Evolutionary conservation across 2,329 filamentous ascomycete genomes (phyloP), one percentile per base, ranked within the genome.

Genomic region (Calonectria hongkongensis): DNA sequence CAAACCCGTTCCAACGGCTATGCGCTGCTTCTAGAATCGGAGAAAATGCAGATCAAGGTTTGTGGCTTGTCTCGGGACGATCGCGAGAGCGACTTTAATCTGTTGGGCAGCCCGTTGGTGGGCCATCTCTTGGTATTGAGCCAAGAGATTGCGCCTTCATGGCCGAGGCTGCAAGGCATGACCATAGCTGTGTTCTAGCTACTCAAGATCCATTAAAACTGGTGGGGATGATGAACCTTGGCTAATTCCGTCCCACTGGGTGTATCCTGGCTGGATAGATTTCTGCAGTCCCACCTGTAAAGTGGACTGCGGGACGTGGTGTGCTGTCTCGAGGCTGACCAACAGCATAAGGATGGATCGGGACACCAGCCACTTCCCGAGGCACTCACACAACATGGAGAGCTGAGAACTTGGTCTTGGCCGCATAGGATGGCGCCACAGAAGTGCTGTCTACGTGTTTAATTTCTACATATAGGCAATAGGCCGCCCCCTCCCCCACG

Each of bases 1-100:
- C 41, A 56, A 21, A 10, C 21, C 41, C 41, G 28, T 50, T n/a
- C 25, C 67, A 28, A 66, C 33, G 56, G 48, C 43, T 50, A 56
- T 58, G 54, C 28, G 51, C 43, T 12, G 21, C 60, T 73, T 73
- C 68, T 25, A 27, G 67, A 64, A 51, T 72, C 15, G 68, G 70
- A 60, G 54, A 36, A 36, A 41, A 67, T 21, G 71, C 64, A 56
- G 54, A 27, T 41, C 58, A 30, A 68, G 33, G 50, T 64, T 51
- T 47, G 65, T 66, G 60, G 60, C 68, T 36, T 63, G 48, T 33
- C 36, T 27, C 39, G 47, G 50, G 66, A 39, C 48, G 74, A 76
- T 74, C 66, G 41, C 47, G 45, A 16, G n/a, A 21, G 48, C 39
- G 58, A 3, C 47, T 64, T 66, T 66, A 70, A 45, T 9, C 36